phyloP scores from a whole-genome alignment of 441 rosid genomes.

The Eruca vesicaria region DNA sequence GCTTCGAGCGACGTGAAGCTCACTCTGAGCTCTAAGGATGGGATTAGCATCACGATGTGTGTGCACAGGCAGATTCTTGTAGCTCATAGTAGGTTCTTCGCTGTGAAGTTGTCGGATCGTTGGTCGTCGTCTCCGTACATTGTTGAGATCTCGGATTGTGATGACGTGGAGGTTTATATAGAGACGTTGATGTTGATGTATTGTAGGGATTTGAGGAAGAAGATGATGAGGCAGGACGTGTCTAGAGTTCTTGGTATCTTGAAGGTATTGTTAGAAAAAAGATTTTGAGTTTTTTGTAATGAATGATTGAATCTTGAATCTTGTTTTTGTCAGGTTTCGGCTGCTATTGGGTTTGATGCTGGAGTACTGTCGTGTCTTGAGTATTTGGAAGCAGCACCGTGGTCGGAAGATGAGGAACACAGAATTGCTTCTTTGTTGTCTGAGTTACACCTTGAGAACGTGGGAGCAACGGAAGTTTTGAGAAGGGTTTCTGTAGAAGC shows the following conservation, averaged over 20 bases:
- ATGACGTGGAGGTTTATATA: constrained; percentile 94
- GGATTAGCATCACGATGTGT: constrained; percentile 65
- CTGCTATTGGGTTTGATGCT: constrained; percentile 90
- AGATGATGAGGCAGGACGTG: constrained; percentile 89
- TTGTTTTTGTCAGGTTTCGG: constrained; percentile 68
- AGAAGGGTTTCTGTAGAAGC: constrained; percentile 85
- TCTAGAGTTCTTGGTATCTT: constrained; percentile 83
- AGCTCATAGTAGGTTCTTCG: constrained; percentile 89
- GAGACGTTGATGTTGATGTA: constrained; percentile 94
- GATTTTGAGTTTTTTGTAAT: not conserved
- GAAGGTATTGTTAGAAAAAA: constrained; percentile 51
- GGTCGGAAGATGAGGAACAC: constrained; percentile 98
- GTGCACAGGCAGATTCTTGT: constrained; percentile 88
- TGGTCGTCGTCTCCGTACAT: constrained; percentile 61
- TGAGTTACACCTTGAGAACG: constrained; percentile 83
- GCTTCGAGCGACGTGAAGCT: constrained; percentile 75
- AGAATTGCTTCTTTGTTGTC: constrained; percentile 77
- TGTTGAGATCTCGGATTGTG: constrained; percentile 97
- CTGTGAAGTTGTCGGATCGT: constrained; percentile 76
- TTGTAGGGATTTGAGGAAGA: constrained; percentile 83
- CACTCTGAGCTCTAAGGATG: constrained; percentile 84
- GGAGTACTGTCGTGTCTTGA: constrained; percentile 93
- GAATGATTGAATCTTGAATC: not conserved
- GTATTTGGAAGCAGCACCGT: constrained; percentile 96
- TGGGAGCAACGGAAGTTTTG: constrained; percentile 86